Percentiles rank a stretch among this genome's conserved stretches.
Evolutionary conservation across 2,329 filamentous ascomycete genomes (phyloP).

Genomic region (Fusarium sp.): DNA sequence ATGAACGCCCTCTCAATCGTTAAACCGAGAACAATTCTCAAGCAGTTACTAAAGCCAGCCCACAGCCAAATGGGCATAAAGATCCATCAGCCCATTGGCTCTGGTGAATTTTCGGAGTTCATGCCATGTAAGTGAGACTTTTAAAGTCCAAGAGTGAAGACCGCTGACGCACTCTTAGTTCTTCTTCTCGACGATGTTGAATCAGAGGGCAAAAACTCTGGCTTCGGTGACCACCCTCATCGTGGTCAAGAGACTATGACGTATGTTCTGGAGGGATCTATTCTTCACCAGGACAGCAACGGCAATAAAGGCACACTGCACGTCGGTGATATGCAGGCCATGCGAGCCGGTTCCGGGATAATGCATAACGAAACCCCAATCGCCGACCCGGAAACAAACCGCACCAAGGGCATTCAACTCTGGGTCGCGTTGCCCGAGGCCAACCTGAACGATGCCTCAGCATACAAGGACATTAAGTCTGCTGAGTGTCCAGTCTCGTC

Average conservation of each 20-base stretch:
- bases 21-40: not conserved
- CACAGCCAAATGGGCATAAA: not conserved
- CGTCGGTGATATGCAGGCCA: not conserved
- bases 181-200: not conserved
- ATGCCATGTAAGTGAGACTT: not conserved
- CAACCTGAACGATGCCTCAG: not conserved
- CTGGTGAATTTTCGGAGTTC: not conserved
- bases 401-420: not conserved
- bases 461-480: not conserved
- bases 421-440: not conserved
- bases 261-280: not conserved
- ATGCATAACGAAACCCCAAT: not conserved
- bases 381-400: not conserved
- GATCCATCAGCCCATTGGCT: not conserved
- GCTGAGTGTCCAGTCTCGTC: not conserved
- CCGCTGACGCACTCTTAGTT: not conserved
- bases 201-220: not conserved
- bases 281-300: not conserved
- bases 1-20: not conserved
- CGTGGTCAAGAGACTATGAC: not conserved
- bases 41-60: not conserved
- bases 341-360: not conserved
- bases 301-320: not conserved
- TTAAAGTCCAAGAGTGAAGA: not conserved
- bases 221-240: not conserved